Evolutionary conservation across 2,329 filamentous ascomycete genomes (phyloP).

Genomic region (Penicillium palitans): DNA sequence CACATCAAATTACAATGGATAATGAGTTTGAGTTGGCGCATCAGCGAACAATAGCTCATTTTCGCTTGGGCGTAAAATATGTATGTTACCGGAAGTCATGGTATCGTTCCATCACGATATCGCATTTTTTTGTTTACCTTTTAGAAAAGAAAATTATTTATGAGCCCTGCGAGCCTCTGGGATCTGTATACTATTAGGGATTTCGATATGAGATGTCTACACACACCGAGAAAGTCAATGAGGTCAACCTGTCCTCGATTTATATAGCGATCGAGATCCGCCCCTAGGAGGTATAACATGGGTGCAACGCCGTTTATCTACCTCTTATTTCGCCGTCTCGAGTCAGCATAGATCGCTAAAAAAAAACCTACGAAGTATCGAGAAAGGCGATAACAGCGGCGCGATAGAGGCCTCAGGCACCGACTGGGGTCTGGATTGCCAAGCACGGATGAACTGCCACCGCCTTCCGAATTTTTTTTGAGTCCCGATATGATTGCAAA

Average conservation of each 20-base stretch:
- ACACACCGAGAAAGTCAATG: neutral
- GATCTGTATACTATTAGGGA: neutral
- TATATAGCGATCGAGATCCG: neutral
- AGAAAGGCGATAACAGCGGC: neutral
- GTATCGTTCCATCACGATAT: neutral
- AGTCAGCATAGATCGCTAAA: neutral
- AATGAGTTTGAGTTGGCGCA: neutral
- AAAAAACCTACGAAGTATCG: neutral
- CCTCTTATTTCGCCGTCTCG: too few relatives aligned
- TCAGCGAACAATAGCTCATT: neutral
- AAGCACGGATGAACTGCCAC: constrained; percentile 36
- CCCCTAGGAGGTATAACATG: neutral
- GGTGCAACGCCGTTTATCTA: too few relatives aligned
- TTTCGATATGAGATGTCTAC: neutral
- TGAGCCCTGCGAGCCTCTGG: neutral
- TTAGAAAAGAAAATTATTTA: neutral
- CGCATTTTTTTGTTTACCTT: neutral
- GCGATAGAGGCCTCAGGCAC: constrained; percentile 18
- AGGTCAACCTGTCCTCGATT: neutral
- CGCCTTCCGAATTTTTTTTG: constrained; percentile 44
- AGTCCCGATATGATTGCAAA: constrained; percentile 30
- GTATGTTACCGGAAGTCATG: too few relatives aligned
- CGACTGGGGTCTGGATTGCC: constrained; percentile 22
- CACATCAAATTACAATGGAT: neutral
- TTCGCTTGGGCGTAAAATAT: neutral